Evolutionary conservation across 2,329 filamentous ascomycete species (phyloP), one percentile per base, ranked within the genome.

Genomic region (Trichophyton rubrum): DNA sequence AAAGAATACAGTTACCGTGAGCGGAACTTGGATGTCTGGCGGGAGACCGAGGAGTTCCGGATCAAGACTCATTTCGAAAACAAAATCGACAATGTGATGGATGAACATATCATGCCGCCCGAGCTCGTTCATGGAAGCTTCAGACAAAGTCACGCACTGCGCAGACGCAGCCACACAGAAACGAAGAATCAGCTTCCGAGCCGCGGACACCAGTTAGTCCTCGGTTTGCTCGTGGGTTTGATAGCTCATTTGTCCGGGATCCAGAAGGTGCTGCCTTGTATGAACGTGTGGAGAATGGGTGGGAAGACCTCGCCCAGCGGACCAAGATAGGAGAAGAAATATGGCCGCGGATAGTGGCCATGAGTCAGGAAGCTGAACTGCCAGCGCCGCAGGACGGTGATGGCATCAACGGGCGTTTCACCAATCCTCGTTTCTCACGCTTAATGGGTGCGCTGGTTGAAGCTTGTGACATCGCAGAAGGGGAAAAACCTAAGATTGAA

Each of bases 81-180:
- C 35, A 69, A 68, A 27, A 65, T 66, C 15, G 62, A 63, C 30
- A 63, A 71, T 58, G 68, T 71, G 11, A 67, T 69, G 59, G 67
- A 73, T n/a, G 74, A 76, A 56, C 72, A 74, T 62, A 67, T 74
- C 22, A 63, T 58, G 73, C 73, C n/a, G 71, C 72, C 17, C 68
- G 72, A 62, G 74, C 41, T 72, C 71, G 11, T 74, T 73, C 60
- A 72, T 75, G 66, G 66, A 70, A 5, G 71, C 74, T 55, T 68
- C 74, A 24, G 70, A 73, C n/a, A 60, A 71, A 72, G n/a, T 68
- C 70, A 55, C 70, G 69, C 35, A 71, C 70, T 45, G 73, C 15
- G 71, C 72, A 59, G 74, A 76, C 62, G 74, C 75, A 55, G 74
- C 56, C 71, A 74, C 59, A 76, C 74, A 27, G 72, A 71, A 65